These are phyloP conservation scores for Sindora glabra DNA, from an alignment of 306 rosid genomes.

Conservation along the genomic window DNA sequence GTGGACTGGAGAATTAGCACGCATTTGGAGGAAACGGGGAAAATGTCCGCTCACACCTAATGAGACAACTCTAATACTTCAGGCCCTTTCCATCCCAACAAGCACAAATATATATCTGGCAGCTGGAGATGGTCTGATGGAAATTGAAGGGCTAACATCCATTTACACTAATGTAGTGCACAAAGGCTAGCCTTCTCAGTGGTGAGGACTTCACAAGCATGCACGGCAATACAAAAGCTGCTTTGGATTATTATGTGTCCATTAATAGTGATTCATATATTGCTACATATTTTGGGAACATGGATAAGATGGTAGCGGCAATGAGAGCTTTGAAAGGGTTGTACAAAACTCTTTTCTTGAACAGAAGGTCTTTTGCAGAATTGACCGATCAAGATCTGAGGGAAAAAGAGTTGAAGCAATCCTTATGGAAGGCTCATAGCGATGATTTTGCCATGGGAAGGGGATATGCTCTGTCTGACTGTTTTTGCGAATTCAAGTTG, in stretches of 20 bases:
- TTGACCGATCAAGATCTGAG: conserved; percentile 47
- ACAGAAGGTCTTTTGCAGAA: conserved; percentile 75
- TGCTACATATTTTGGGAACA: conserved; percentile 88
- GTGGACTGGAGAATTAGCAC: conserved; percentile 77
- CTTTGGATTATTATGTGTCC: conserved; percentile 81
- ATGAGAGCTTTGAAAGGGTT: conserved; percentile 73
- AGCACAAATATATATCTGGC: conserved; percentile 75
- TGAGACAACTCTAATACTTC: conserved; percentile 73
- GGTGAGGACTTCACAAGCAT: conserved; percentile 71
- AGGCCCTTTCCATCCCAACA: conserved; percentile 63
- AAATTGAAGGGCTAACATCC: conserved; percentile 59
- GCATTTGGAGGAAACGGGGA: conserved; percentile 73
- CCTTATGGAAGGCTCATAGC: conserved; percentile 60
- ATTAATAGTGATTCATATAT: conserved; percentile 78
- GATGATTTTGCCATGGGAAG: conserved; percentile 70
- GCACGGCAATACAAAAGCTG: conserved; percentile 99
- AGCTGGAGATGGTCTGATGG: conserved; percentile 94
- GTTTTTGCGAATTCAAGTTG: conserved; percentile 77
- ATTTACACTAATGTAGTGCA: conserved; percentile 53
- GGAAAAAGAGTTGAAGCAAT: conserved; percentile 49
- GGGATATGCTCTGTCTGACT: conserved; percentile 76
- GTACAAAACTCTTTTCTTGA: conserved; percentile 65
- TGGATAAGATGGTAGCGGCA: conserved; percentile 98
- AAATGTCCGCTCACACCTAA: conserved; percentile 86
- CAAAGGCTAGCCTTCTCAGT: conserved; percentile 72